Base-by-base conservation (phyloP, 768 basidiomycete genomes). In the Mycena haematopus region DNA sequence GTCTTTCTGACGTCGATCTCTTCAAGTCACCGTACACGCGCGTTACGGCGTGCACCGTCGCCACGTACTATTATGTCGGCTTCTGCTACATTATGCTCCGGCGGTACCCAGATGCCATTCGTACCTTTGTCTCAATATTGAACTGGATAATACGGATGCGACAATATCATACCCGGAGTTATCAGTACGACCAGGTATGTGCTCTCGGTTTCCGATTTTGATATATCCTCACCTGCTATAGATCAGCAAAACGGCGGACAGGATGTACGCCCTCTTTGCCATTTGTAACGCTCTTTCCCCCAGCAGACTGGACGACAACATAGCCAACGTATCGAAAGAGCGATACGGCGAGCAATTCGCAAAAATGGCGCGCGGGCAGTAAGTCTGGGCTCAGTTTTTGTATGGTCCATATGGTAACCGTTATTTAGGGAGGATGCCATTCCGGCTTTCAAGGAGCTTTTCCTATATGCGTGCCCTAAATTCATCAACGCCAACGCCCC, bases 161-260 rank as follows among this genome's bases (percentile, higher is more conserved):
- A 70, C 94, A 96, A 73, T 97, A 96, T 76, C 96, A 99, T 79
- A 96, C 96, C 11, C 80, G 96, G 68, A 93, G 92, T 72, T 96
- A 96, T 74, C 95, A 98, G 73, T 97, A 97, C 69, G 95, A 97
- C 71, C 95, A 96, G 82, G 93, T 91, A 63, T 35, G 78, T 61
- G 58, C 19, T 14, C 14, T 27, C 17, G 25, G 7, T 36, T 46
- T n/a, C 38, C 47, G 11, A 27, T 40, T 42, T 44, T 24, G 31
- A 45, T 47, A 55, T 60, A 50, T 50, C n/a, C 56, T 33, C 36
- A 21, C 52, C 19, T 29, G 25, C 4, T 51, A 22, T 8, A 94
- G 92, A 97, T 99, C 77, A 95, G 90, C 79, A 98, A 98, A 82
- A 96, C 92, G 19, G 96, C 94, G 3, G 97, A 99, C 72, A 82